A percentile compares a stretch with the other conserved stretches of the same genome.
Evolutionary conservation across 2,329 filamentous ascomycete species (phyloP).

Genomic region (Epichloe gansuensis): DNA sequence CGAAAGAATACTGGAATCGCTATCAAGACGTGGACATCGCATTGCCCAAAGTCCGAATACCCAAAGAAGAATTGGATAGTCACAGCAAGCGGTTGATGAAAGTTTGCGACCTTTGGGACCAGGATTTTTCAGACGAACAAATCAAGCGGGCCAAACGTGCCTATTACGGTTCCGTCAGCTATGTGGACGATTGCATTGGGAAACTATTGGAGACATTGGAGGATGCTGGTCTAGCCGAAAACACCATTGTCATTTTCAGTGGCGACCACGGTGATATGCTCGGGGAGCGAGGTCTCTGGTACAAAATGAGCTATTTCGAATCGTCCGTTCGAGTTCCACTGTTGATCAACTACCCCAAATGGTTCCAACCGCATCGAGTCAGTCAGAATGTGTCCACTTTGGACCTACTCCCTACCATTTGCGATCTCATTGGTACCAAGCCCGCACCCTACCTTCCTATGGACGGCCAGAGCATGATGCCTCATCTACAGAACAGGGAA

Average conservation of each 20-base stretch:
- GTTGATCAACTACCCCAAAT: slow-evolving; percentile 66
- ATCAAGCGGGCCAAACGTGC: slow-evolving; percentile 75
- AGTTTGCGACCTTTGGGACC: slow-evolving; percentile 76
- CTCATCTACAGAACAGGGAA: slow-evolving; percentile 54
- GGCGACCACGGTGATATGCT: slow-evolving; percentile 96
- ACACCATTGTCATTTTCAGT: slow-evolving; percentile 86
- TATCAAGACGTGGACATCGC: slow-evolving; percentile 84
- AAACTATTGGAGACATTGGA: slow-evolving; percentile 66
- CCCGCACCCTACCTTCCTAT: slow-evolving; percentile 62
- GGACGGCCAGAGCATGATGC: slow-evolving; percentile 70
- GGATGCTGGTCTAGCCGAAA: slow-evolving; percentile 64
- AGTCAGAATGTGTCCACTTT: slow-evolving; percentile 79
- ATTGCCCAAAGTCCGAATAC: slow-evolving; percentile 64
- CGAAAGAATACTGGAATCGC: slow-evolving; percentile 82
- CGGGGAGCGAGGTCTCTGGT: slow-evolving; percentile 83
- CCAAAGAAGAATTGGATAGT: slow-evolving; percentile 69
- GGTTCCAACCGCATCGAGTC: slow-evolving; percentile 64
- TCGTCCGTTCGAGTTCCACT: slow-evolving; percentile 81
- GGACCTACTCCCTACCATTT: slow-evolving; percentile 79
- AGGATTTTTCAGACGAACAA: slow-evolving; percentile 72
- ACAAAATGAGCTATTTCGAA: slow-evolving; percentile 98
- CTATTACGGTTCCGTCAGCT: slow-evolving; percentile 87
- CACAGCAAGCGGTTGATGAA: slow-evolving; percentile 80
- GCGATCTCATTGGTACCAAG: slow-evolving; percentile 64
- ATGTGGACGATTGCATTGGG: slow-evolving; percentile 86